These are phyloP conservation scores for Lasiodiplodia theobromae DNA, from an alignment of 2,329 filamentous ascomycete genomes.

Conservation along the genomic window DNA sequence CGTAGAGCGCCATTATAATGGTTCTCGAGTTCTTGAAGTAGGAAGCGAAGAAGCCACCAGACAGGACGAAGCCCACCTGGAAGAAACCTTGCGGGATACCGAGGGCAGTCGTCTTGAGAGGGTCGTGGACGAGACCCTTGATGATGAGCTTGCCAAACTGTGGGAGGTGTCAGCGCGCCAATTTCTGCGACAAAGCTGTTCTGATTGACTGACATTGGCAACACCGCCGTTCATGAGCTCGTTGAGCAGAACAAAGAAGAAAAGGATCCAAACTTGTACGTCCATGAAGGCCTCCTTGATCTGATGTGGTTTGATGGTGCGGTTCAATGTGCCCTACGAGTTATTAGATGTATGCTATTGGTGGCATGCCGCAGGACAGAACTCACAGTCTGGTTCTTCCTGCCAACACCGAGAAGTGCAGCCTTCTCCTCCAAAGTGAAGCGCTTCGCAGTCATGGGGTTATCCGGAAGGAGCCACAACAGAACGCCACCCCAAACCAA, in stretches of 20 bases:
- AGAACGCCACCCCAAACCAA: constrained; percentile 53
- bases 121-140: constrained; percentile 55
- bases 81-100: constrained; percentile 64
- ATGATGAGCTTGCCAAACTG: constrained; percentile 63
- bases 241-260: constrained; percentile 58
- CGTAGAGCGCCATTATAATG: constrained; percentile 59
- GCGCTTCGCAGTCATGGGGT: constrained; percentile 50
- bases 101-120: constrained; percentile 58
- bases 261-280: constrained; percentile 55
- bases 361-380: not conserved
- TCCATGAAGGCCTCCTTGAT: constrained; percentile 57
- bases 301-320: constrained; percentile 57
- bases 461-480: constrained; percentile 52
- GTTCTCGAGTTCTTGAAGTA: constrained; percentile 60
- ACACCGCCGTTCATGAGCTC: constrained; percentile 62
- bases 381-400: constrained; percentile 44
- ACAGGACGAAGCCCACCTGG: constrained; percentile 62
- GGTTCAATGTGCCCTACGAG: constrained; percentile 53
- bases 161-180: not conserved
- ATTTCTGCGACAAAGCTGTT: not conserved
- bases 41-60: constrained; percentile 60
- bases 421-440: constrained; percentile 55
- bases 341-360: not conserved
- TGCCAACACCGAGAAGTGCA: constrained; percentile 50
- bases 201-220: constrained; percentile 47